Evolutionary conservation across 306 rosid genomes (phyloP).

Genomic region (Castanopsis chinensis): DNA sequence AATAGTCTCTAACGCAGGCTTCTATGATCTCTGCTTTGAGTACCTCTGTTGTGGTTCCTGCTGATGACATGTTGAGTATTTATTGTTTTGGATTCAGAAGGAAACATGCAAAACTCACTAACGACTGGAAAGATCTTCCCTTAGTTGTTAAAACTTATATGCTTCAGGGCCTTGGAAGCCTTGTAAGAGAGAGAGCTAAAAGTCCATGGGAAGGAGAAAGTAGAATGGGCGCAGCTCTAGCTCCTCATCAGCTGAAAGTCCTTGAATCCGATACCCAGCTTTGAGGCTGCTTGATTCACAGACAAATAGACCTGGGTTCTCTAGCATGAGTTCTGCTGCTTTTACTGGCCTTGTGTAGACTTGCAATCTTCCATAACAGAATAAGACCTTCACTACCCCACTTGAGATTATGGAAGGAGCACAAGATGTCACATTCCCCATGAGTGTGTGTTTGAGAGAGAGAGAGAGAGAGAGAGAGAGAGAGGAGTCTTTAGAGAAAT

Average conservation of each 20-base stretch:
- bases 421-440: constrained; percentile 82
- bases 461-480: background rate
- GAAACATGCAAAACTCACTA: constrained; percentile 56
- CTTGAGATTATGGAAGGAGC: constrained; percentile 51
- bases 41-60: constrained; percentile 38
- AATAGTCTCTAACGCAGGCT: constrained; percentile 80
- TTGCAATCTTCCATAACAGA: constrained; percentile 55
- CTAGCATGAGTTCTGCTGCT: constrained; percentile 74
- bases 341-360: constrained; percentile 47
- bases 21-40: constrained; percentile 83
- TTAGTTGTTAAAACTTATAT: constrained; percentile 44
- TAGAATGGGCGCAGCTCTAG: constrained; percentile 57
- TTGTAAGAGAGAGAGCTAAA: constrained; percentile 57
- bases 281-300: constrained; percentile 64
- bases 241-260: constrained; percentile 61
- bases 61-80: constrained; percentile 13
- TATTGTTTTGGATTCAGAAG: constrained; percentile 42
- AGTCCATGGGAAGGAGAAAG: constrained; percentile 82
- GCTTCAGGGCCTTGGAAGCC: constrained; percentile 58
- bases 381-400: constrained; percentile 47
- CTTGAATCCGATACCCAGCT: constrained; percentile 71
- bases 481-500: background rate
- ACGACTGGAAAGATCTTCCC: constrained; percentile 71
- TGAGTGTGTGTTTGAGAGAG: constrained; percentile 1
- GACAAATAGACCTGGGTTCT: constrained; percentile 63